A percentile compares a stretch with the other conserved stretches of the same genome.
Evolutionary conservation across 2,329 filamentous ascomycete species (phyloP).

Genomic region (Exophiala sp.): DNA sequence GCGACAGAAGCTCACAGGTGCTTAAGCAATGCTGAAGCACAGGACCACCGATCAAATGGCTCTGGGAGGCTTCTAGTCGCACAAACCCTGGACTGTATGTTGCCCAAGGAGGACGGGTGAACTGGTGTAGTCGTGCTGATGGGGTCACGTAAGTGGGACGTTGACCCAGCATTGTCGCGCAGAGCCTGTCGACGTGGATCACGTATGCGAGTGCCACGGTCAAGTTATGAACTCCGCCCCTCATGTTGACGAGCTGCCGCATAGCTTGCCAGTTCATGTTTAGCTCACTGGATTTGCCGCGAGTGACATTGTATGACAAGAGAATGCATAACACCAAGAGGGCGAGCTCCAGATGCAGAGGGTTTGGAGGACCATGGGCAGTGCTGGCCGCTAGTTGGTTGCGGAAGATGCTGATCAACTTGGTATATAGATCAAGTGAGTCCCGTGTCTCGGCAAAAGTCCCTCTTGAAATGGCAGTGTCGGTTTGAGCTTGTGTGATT

Average conservation of each 20-base stretch:
- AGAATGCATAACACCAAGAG: constrained; percentile 6
- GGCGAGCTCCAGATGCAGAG: constrained; percentile 6
- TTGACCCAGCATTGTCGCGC: constrained; percentile 1
- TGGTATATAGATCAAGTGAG: constrained; percentile 7
- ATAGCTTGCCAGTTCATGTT: constrained; percentile 6
- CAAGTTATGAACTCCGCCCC: constrained; percentile 5
- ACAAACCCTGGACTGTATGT: constrained; percentile 6
- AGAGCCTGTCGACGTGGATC: constrained; percentile 7
- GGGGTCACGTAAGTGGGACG: constrained; percentile 1
- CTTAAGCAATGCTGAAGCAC: constrained; percentile 4
- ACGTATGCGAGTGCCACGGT: constrained; percentile 8
- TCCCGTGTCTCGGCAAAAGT: neutral
- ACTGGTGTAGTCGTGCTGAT: neutral
- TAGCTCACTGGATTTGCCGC: constrained; percentile 1
- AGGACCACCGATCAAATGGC: neutral
- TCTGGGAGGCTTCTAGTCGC: neutral
- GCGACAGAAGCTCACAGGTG: constrained; percentile 5
- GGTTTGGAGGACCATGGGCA: neutral
- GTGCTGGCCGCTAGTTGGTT: constrained; percentile 4
- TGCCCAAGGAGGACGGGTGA: constrained; percentile 1
- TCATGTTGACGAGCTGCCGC: constrained; percentile 3
- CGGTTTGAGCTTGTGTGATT: constrained; percentile 11
- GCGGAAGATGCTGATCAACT: constrained; percentile 6
- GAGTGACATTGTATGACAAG: constrained; percentile 5
- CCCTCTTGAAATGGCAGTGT: constrained; percentile 3